phyloP scores from a whole-genome alignment of 1,284 basidiomycete species.

The Fomes fomentarius region DNA sequence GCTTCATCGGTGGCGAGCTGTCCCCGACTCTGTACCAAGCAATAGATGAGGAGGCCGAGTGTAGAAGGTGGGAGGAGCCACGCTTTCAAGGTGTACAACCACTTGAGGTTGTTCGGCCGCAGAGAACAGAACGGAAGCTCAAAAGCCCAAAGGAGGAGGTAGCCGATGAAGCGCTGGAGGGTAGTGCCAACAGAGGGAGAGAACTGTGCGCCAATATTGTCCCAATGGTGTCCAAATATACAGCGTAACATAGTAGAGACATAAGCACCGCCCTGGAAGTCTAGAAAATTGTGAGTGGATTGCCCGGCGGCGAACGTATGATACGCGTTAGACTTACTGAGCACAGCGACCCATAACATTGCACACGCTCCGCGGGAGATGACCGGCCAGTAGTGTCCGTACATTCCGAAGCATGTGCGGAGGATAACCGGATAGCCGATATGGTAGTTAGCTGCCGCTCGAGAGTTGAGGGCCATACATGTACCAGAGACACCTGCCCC shows the following conservation, averaged over 20 bases:
- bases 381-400: constrained; percentile 44
- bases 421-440: constrained; percentile 50
- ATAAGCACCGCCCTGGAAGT: constrained; percentile 31
- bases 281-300: constrained; percentile 21
- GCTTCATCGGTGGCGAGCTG: constrained; percentile 24
- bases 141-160: constrained; percentile 42
- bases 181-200: constrained; percentile 43
- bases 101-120: constrained; percentile 46
- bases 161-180: constrained; percentile 27
- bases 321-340: constrained; percentile 25
- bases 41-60: constrained; percentile 46
- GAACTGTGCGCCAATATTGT: constrained; percentile 41
- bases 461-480: constrained; percentile 38
- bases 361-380: constrained; percentile 47
- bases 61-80: constrained; percentile 42
- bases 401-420: constrained; percentile 49
- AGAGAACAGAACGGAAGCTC: constrained; percentile 48
- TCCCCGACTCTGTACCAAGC: constrained; percentile 28
- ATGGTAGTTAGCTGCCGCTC: constrained; percentile 46
- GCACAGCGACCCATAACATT: constrained; percentile 45
- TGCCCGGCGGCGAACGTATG: too few relatives aligned
- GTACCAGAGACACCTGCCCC: constrained; percentile 31
- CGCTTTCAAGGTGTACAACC: constrained; percentile 49
- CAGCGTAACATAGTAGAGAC: constrained; percentile 41
- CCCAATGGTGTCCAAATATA: constrained; percentile 44